These are phyloP conservation scores for Ophiostoma tasmaniense DNA, from an alignment of 2,329 filamentous ascomycete species.

Conservation along the genomic window DNA sequence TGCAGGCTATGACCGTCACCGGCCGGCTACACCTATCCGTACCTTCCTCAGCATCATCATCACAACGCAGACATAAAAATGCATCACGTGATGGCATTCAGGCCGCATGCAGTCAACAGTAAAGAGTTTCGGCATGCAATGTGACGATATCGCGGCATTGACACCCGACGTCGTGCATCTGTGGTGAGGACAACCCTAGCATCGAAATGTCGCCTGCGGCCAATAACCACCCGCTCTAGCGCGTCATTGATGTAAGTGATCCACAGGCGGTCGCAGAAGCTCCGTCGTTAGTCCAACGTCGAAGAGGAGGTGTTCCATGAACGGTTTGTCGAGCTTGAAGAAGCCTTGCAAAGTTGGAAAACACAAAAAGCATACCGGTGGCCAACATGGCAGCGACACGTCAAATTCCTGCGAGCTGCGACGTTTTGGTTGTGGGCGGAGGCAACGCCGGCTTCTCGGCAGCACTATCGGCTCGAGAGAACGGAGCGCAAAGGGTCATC, in stretches of 20 bases:
- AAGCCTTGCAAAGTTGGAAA: not conserved
- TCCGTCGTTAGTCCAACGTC: not conserved
- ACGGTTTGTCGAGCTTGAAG: not conserved
- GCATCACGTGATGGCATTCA: not conserved
- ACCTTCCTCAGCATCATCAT: not conserved
- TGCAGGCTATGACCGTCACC: not conserved
- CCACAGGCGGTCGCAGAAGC: not conserved
- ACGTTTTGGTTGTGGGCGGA: not conserved
- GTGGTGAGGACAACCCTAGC: not conserved
- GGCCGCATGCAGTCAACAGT: not conserved
- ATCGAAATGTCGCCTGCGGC: not conserved
- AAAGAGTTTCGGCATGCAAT: not conserved
- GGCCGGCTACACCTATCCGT: not conserved
- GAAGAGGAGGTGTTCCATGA: not conserved
- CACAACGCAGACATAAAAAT: not conserved
- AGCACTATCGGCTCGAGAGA: slow-evolving; percentile 46
- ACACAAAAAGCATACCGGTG: not conserved
- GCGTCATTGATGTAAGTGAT: not conserved
- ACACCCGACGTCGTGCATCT: not conserved
- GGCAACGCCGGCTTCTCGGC: slow-evolving; percentile 58
- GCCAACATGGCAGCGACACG: not conserved
- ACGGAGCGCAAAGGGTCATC: slow-evolving; percentile 37
- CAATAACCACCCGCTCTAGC: not conserved
- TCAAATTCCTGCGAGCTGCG: not conserved
- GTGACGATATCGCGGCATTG: not conserved